Evolutionary conservation across 306 rosid genomes (phyloP).

Genomic region (Cicer pinnatifidum): DNA sequence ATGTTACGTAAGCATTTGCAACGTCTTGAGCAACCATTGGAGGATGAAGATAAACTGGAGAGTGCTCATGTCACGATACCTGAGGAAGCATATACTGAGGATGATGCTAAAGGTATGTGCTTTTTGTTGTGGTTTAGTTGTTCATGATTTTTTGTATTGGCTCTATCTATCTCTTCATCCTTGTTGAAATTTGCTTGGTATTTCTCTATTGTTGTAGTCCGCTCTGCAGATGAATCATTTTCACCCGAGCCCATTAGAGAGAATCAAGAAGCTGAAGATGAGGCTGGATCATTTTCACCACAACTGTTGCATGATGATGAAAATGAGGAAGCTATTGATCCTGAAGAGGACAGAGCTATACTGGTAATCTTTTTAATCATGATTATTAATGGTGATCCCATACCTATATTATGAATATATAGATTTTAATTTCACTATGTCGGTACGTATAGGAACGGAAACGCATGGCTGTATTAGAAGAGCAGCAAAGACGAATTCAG

Average conservation of each 20-base stretch:
- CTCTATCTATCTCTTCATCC: slow-evolving; percentile 17
- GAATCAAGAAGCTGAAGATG: slow-evolving; percentile 62
- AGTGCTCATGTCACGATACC: slow-evolving; percentile 45
- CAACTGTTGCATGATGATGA: slow-evolving; percentile 84
- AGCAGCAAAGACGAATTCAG: slow-evolving; percentile 76
- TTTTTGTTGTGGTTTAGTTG: slow-evolving; percentile 40
- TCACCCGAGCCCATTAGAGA: slow-evolving; percentile 76
- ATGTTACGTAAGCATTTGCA: slow-evolving; percentile 78
- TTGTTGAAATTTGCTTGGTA: slow-evolving; percentile 18
- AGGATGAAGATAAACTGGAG: slow-evolving; percentile 61
- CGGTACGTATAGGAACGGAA: slow-evolving; percentile 64
- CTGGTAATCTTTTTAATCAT: slow-evolving; percentile 48
- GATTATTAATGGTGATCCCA: slow-evolving; percentile 25
- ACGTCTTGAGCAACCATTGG: slow-evolving; percentile 68
- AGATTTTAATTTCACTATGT: slow-evolving; percentile 29
- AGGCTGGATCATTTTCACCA: slow-evolving; percentile 90
- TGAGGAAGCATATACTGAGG: slow-evolving; percentile 58
- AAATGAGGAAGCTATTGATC: slow-evolving; percentile 81
- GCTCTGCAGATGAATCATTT: slow-evolving; percentile 57
- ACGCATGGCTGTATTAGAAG: slow-evolving; percentile 74
- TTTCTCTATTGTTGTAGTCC: slow-evolving; percentile 30
- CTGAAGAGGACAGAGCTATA: slow-evolving; percentile 89
- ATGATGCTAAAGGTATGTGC: slow-evolving; percentile 57
- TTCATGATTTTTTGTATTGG: slow-evolving; percentile 12
- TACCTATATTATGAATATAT: neutral